Evolutionary conservation across 306 rosid genomes (phyloP).

Genomic region (Hylodesmum podocarpum): DNA sequence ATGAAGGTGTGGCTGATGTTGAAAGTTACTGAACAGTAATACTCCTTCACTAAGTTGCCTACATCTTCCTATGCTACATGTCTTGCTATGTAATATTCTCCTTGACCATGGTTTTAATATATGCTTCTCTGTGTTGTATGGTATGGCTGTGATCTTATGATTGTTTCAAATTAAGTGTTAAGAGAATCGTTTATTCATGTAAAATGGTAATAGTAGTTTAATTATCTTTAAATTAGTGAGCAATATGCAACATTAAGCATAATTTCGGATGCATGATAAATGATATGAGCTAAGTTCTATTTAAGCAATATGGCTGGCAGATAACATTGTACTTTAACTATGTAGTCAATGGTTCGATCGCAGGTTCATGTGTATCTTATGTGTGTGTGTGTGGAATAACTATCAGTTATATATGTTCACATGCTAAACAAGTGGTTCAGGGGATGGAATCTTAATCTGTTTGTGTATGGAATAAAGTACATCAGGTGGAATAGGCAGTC

Average conservation of each 20-base stretch:
- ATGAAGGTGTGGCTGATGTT: constrained; percentile 55
- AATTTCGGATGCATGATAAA: background rate
- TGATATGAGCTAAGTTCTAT: background rate
- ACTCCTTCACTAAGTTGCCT: background rate
- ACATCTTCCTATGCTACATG: background rate
- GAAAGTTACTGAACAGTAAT: constrained; percentile 40
- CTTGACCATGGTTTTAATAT: constrained; percentile 4
- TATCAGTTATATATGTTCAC: no score
- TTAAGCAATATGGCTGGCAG: no score
- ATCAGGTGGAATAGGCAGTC: no score
- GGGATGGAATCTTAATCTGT: no score
- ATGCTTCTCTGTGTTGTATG: background rate
- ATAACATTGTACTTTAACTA: no score
- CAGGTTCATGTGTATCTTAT: no score
- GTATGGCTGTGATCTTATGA: background rate
- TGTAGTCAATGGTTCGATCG: no score
- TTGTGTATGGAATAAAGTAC: no score
- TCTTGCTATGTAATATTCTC: background rate
- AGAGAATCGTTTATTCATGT: background rate
- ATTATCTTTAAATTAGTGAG: background rate
- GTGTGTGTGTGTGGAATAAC: no score
- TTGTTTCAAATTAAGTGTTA: background rate
- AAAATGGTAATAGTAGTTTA: background rate
- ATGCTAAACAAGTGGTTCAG: no score
- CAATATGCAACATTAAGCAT: background rate